Conservation (phyloP, 2,329 filamentous ascomycete species). For the Colletotrichum sp. region DNA sequence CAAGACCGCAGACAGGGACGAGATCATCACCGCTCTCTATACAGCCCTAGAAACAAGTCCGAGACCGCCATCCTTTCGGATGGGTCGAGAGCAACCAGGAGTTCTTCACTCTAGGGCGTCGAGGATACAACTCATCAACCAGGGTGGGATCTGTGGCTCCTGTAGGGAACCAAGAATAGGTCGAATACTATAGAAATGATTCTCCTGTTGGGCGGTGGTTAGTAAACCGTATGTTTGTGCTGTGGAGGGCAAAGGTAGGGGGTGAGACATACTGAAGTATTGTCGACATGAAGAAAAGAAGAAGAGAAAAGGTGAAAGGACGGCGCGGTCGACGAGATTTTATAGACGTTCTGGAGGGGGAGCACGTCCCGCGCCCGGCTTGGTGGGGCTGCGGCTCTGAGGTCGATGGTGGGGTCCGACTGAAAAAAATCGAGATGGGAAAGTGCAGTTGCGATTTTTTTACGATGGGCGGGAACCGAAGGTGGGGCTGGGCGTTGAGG, state of each 20-base stretch:
- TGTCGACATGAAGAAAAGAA: constrained; percentile 65
- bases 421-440: not conserved
- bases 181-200: constrained; percentile 99
- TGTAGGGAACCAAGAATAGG: constrained; percentile 90
- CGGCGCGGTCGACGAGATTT: constrained; percentile 34
- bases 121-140: constrained; percentile 94
- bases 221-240: not conserved
- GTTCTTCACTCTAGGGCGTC: constrained; percentile 86
- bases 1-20: constrained; percentile 75
- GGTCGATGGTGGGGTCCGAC: not conserved
- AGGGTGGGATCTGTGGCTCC: constrained; percentile 94
- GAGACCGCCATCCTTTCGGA: constrained; percentile 65
- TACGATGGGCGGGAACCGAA: not conserved
- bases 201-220: constrained; percentile 56
- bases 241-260: constrained; percentile 30
- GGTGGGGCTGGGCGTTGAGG: not conserved
- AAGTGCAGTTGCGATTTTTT: not conserved
- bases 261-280: constrained; percentile 58
- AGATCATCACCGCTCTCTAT: constrained; percentile 97
- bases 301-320: constrained; percentile 40
- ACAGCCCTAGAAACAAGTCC: constrained; percentile 51
- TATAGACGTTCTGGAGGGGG: constrained; percentile 39
- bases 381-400: not conserved
- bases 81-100: constrained; percentile 62
- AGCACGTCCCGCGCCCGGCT: not conserved